Evolutionary conservation across 2,329 filamentous ascomycete species (phyloP).

Genomic region (Teratosphaeria zuluensis): DNA sequence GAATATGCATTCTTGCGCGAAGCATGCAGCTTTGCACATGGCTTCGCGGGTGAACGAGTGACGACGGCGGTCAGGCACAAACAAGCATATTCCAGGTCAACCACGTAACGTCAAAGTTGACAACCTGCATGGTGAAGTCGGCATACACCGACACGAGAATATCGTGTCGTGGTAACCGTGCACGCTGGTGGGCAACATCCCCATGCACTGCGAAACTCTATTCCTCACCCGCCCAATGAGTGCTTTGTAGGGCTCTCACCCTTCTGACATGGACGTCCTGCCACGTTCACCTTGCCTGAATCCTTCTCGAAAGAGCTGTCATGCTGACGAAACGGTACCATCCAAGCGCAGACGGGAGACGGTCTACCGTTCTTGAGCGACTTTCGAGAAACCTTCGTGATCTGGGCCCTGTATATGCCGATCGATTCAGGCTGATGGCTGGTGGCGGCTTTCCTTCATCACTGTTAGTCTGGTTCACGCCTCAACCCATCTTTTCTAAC

Average conservation of each 20-base stretch:
- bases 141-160: not conserved
- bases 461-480: not conserved
- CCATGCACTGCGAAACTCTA: not conserved
- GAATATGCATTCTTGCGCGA: not conserved
- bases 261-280: not conserved
- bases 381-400: not conserved
- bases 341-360: not conserved
- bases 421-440: not conserved
- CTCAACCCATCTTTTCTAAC: not conserved
- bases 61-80: not conserved
- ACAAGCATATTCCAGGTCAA: not conserved
- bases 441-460: not conserved
- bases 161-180: not conserved
- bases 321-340: not conserved
- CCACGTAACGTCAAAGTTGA: not conserved
- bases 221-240: not conserved
- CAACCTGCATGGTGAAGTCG: not conserved
- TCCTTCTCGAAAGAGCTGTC: not conserved
- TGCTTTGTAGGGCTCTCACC: not conserved
- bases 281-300: not conserved
- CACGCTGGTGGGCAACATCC: not conserved
- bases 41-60: not conserved
- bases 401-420: not conserved
- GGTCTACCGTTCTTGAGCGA: not conserved
- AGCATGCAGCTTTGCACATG: not conserved